A percentile compares a stretch with the other conserved stretches of the same genome.
These are phyloP conservation scores for Cercospora sp. DNA, from an alignment of 2,329 filamentous ascomycete species.

Conservation along the genomic window DNA sequence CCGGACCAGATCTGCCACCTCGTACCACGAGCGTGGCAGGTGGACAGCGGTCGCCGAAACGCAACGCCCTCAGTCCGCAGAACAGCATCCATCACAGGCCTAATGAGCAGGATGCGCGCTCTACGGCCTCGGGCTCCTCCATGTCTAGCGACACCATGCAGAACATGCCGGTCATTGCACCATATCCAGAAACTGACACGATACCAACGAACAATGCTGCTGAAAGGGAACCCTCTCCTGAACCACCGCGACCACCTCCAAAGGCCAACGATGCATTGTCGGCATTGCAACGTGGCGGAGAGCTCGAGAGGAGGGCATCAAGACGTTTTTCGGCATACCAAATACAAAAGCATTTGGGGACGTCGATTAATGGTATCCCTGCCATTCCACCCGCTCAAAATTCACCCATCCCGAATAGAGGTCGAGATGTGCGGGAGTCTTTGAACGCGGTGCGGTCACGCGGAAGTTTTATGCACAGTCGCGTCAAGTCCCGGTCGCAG, in stretches of 20 bases:
- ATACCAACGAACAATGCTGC: conserved; percentile 43
- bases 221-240: conserved; percentile 40
- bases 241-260: conserved; percentile 70
- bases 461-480: conserved; percentile 47
- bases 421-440: conserved; percentile 80
- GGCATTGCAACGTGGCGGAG: conserved; percentile 85
- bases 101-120: conserved; percentile 25
- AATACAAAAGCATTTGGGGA: conserved; percentile 88
- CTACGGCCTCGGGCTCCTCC: conserved; percentile 60
- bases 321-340: conserved; percentile 94
- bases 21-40: conserved; percentile 48
- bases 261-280: conserved; percentile 87
- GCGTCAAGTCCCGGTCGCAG: conserved; percentile 32
- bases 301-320: conserved; percentile 88
- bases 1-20: conserved; percentile 48
- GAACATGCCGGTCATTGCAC: conserved; percentile 70
- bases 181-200: conserved; percentile 65
- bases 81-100: conserved; percentile 30
- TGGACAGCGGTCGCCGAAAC: conserved; percentile 45
- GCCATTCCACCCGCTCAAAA: conserved; percentile 78
- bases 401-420: conserved; percentile 80
- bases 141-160: conserved; percentile 75
- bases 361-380: conserved; percentile 76
- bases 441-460: conserved; percentile 69
- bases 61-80: conserved; percentile 44